A percentile compares a stretch with the other conserved stretches of the same genome.
These are phyloP conservation scores for Theileria sp. DNA, from an alignment of 169 alveolate genomes.

Conservation along the genomic window DNA sequence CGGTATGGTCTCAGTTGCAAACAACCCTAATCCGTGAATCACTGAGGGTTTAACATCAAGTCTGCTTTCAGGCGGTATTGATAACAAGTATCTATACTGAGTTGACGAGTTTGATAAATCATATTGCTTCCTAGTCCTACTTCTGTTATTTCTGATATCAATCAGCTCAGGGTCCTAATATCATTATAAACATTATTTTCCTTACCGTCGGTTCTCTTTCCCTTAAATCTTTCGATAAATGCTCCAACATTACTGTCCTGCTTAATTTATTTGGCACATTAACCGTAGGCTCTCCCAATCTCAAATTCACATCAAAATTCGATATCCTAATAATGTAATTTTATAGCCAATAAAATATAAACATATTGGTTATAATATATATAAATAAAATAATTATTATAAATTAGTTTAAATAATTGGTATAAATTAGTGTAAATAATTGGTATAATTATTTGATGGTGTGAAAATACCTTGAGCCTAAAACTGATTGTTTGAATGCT, in stretches of 20 bases:
- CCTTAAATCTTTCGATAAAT: constrained; percentile 11
- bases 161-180: neutral
- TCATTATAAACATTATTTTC: neutral
- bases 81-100: constrained; percentile 74
- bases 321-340: neutral
- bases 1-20: constrained; percentile 83
- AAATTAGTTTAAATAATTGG: too few species aligned
- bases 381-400: too few species aligned
- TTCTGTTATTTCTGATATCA: constrained; percentile 29
- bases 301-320: constrained; percentile 3
- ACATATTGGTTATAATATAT: too few species aligned
- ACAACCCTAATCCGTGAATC: constrained; percentile 92
- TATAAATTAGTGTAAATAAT: too few species aligned
- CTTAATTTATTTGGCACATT: constrained; percentile 14
- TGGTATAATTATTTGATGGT: too few species aligned
- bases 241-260: neutral
- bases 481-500: constrained; percentile 19
- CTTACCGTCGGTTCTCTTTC: constrained; percentile 13
- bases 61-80: constrained; percentile 74
- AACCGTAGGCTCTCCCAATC: constrained; percentile 18
- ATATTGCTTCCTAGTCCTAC: constrained; percentile 57
- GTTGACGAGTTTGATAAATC: constrained; percentile 63
- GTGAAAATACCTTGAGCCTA: constrained; percentile 11
- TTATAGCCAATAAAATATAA: too few species aligned
- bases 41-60: constrained; percentile 75